Evolutionary conservation across 805 yeast species (phyloP).

Genomic region (Saturnispora gosingensis): DNA sequence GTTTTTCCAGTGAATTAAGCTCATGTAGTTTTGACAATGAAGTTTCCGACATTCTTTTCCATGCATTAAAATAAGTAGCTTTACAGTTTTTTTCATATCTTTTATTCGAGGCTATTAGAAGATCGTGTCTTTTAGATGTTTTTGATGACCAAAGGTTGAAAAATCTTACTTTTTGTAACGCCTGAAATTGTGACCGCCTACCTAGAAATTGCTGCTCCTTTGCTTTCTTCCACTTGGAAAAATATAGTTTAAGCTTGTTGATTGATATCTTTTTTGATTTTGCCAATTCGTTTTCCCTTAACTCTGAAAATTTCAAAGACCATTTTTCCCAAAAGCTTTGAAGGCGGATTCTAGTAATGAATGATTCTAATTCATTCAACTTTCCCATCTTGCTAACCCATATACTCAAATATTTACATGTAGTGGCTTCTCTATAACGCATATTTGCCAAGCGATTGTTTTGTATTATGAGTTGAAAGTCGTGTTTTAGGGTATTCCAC

Average conservation of each 20-base stretch:
- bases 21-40: not conserved
- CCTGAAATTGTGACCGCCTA: not conserved
- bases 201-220: constrained; percentile 1
- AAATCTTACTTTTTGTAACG: not conserved
- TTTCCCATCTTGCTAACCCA: not conserved
- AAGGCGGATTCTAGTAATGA: not conserved
- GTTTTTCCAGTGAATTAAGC: not conserved
- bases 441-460: not conserved
- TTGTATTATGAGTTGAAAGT: not conserved
- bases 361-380: not conserved
- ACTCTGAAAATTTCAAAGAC: not conserved
- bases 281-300: not conserved
- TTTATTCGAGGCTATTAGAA: not conserved
- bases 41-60: not conserved
- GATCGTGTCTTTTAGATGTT: not conserved
- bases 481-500: not conserved
- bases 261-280: not conserved
- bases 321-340: not conserved
- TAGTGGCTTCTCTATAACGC: not conserved
- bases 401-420: not conserved
- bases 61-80: not conserved
- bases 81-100: not conserved
- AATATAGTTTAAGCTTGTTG: not conserved
- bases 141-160: constrained; percentile 3
- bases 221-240: constrained; percentile 1